Base-by-base conservation (phyloP, 495 filamentous ascomycete species). In the Penicillium egyptiacum region DNA sequence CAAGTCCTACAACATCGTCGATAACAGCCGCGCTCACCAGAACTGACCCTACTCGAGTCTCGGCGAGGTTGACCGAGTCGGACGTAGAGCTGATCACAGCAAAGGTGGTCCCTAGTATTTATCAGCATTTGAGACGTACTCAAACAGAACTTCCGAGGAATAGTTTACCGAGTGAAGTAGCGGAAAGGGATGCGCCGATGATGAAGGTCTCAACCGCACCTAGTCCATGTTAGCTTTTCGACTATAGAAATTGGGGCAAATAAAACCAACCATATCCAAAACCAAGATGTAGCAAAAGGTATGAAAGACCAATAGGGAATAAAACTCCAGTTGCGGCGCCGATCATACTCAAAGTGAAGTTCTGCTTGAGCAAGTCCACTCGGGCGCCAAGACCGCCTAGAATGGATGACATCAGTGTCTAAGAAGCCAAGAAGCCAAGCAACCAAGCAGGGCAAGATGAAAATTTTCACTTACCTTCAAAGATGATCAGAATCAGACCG, bases 1-100 rank as follows among this genome's bases (percentile, higher is more conserved):
- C 81, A 28, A 92, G 73, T 0, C 89, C 89, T n/a, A 88, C 78
- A 0, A 94, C 86, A 72, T 92, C 89, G 67, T 92, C 89, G 63
- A 94, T 82, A 72, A 93, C 86, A 22, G 89, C 90, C 2, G 87
- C 88, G 55, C 82, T 84, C 30, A 73, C 63, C 14, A 73, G 66
- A 3, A 73, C 54, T 2, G 70, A 68, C 3, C 70, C 70, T 10
- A 73, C 70, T 20, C 67, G 54, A 6, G 70, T 73, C 31, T 73
- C 63, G 0, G 61, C 57, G 6, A 73, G 63, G 48, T 67, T 61
- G 3, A 73, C 58, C 4, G 59, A 59, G 8, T 47, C 55, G 0
- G 70, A 65, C 0, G 69, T 62, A 5, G 70, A 73, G 2, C 59
- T 45, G 19, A 73, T 71, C 0, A 73, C 70, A 4, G 70, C 64